Evolutionary conservation across 1,284 basidiomycete species (phyloP).

Genomic region (Uromyces viciae-fabae): DNA sequence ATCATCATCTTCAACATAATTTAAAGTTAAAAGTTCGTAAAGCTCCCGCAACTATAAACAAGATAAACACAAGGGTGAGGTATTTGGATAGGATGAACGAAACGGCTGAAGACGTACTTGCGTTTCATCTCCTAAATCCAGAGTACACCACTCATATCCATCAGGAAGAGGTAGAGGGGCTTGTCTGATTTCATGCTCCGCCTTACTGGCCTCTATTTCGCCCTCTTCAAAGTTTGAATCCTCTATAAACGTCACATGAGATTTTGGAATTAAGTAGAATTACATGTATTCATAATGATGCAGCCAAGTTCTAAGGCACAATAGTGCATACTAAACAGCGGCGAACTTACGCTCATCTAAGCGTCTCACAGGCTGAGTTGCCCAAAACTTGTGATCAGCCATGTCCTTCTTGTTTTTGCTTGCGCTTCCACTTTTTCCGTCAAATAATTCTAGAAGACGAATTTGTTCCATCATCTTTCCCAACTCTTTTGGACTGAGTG

Average conservation of each 20-base stretch:
- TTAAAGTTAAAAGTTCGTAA: slow-evolving; percentile 81
- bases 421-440: slow-evolving; percentile 41
- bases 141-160: slow-evolving; percentile 84
- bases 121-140: slow-evolving; percentile 73
- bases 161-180: slow-evolving; percentile 82
- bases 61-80: slow-evolving; percentile 7
- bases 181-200: slow-evolving; percentile 73
- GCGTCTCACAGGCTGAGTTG: slow-evolving; percentile 90
- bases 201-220: slow-evolving; percentile 77
- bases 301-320: no score
- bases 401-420: slow-evolving; percentile 57
- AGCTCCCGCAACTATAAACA: slow-evolving; percentile 74
- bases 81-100: neutral
- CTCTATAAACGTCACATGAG: slow-evolving; percentile 25
- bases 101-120: slow-evolving; percentile 60
- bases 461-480: slow-evolving; percentile 26
- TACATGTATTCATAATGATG: slow-evolving; percentile 58
- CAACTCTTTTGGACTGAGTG: slow-evolving; percentile 24
- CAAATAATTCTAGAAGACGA: slow-evolving; percentile 44
- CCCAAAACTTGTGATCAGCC: slow-evolving; percentile 94
- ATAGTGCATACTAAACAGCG: slow-evolving; percentile 10
- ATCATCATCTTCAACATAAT: slow-evolving; percentile 96
- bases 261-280: neutral
- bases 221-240: slow-evolving; percentile 62
- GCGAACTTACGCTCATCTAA: slow-evolving; percentile 59